Percentiles rank a stretch among this genome's conserved stretches.
These are phyloP conservation scores for Umbelopsis sp. DNA, from an alignment of 192 early-diverging fungal genomes.

Conservation along the genomic window DNA sequence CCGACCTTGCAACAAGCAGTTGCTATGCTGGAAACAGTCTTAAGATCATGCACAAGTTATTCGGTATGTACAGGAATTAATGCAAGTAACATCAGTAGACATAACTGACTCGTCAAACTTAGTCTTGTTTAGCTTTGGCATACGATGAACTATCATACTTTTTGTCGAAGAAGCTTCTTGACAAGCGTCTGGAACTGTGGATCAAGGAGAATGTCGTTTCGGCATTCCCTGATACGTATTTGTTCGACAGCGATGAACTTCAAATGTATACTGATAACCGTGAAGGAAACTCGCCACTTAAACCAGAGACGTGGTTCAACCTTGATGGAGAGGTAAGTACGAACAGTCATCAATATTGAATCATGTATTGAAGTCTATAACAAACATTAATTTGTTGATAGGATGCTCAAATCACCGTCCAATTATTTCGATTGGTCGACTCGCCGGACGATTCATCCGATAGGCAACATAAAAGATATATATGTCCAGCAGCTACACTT, in stretches of 20 bases:
- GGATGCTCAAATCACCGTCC: slow-evolving; percentile 36
- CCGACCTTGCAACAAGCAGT: slow-evolving; percentile 56
- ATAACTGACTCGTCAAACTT: slow-evolving; percentile 22
- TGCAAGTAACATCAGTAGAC: not conserved
- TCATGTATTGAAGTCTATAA: no score
- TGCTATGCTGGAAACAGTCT: slow-evolving; percentile 58
- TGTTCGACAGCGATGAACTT: slow-evolving; percentile 39
- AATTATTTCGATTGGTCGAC: slow-evolving; percentile 42
- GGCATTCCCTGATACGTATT: slow-evolving; percentile 61
- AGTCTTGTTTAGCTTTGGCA: slow-evolving; percentile 69
- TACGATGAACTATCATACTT: slow-evolving; percentile 75
- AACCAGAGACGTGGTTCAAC: slow-evolving; percentile 46
- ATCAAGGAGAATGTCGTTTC: slow-evolving; percentile 65
- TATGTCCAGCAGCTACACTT: slow-evolving; percentile 51
- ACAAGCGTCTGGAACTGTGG: slow-evolving; percentile 63
- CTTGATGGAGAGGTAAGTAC: slow-evolving; percentile 44
- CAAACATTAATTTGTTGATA: not conserved
- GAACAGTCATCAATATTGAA: no score
- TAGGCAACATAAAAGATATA: slow-evolving; percentile 14
- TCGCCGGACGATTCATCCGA: slow-evolving; percentile 24
- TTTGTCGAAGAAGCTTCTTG: slow-evolving; percentile 52
- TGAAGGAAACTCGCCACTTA: slow-evolving; percentile 25
- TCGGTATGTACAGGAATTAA: slow-evolving; percentile 35
- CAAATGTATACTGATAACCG: slow-evolving; percentile 12
- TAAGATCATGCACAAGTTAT: slow-evolving; percentile 38